Conservation (phyloP, 2,329 filamentous ascomycete species). For the Cylindrodendrum hubeiense region DNA sequence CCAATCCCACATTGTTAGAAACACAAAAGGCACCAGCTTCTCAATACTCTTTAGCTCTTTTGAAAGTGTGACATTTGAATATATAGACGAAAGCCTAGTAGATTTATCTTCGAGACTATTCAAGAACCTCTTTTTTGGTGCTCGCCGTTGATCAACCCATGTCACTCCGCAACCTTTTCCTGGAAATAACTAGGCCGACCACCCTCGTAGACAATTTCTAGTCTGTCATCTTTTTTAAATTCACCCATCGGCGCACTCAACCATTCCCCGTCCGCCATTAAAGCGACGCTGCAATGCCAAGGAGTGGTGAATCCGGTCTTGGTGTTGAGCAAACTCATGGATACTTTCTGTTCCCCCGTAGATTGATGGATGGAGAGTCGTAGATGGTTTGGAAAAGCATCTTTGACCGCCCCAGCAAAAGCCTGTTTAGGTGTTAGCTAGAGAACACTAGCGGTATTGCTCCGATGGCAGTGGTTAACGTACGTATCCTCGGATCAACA, state of each 20-base stretch:
- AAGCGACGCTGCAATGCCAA: conserved; percentile 46
- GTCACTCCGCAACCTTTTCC: conserved; percentile 15
- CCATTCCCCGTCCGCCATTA: conserved; percentile 38
- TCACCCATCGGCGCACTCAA: conserved; percentile 44
- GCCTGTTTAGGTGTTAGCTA: conserved; percentile 35
- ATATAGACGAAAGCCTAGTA: too few relatives aligned
- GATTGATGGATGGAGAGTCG: conserved; percentile 49
- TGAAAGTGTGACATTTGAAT: too few relatives aligned
- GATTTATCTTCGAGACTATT: too few relatives aligned
- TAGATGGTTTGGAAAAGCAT: conserved; percentile 41
- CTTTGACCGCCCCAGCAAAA: conserved; percentile 45
- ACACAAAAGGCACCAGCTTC: too few relatives aligned
- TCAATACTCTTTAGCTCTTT: too few relatives aligned
- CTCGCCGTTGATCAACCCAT: background rate
- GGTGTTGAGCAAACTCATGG: conserved; percentile 45
- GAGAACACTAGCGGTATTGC: background rate
- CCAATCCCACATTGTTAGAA: too few relatives aligned
- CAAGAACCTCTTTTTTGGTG: background rate
- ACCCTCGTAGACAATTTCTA: conserved; percentile 39
- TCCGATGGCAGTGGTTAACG: conserved; percentile 6
- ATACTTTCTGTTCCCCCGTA: conserved; percentile 42
- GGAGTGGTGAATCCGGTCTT: conserved; percentile 48
- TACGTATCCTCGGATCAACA: conserved; percentile 47
- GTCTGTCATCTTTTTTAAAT: conserved; percentile 35
- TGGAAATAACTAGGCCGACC: conserved; percentile 39